Base-by-base conservation (phyloP, 768 basidiomycete genomes). In the Pisolithus marmoratus region DNA sequence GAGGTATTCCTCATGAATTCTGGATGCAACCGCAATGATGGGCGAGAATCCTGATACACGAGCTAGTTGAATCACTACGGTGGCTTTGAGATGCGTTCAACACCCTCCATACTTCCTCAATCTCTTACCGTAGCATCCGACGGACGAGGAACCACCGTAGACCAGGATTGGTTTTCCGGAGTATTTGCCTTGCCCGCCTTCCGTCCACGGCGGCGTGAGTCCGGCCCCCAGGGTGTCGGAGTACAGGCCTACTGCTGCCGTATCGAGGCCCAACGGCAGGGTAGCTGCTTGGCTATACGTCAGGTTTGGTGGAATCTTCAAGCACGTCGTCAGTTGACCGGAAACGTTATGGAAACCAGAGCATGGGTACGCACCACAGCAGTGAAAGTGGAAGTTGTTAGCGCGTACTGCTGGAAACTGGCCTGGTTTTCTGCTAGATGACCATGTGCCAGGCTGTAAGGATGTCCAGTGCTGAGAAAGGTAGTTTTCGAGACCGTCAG, bases 181-280 rank as follows among this genome's bases (percentile, higher is more conserved):
- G 52, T 77, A 78, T 41, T 68, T 73, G 1, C 64, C 72, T 37
- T 54, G 54, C 20, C 68, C 69, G 0, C 57, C 62, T 5, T 63
- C 46, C 2, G 51, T 61, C 58, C 74, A 66, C 4, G 77, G 73
- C 2, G 73, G 63, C 8, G 58, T 60, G 11, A 80, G 62, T 14
- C 67, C 72, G 1, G 71, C 61, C 7, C 77, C 77, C 22, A 71
- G 58, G 63, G 66, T 37, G 43, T 56, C 36, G 42, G 55, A 67
- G 58, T 78, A 82, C 17, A 83, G 54, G 2, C 78, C 81, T 15
- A 73, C 60, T 17, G 72, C 68, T 3, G 79, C 76, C 1, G 76
- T 75, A n/a, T 73, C 70, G 14, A 80, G 61, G 1, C 62, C 74
- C 5, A 77, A 59, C 8, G 81, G 80, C 36, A 82, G 60, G 0